These are phyloP conservation scores for Xylaria bambusicola DNA, from an alignment of 495 filamentous ascomycete species.

Conservation along the genomic window DNA sequence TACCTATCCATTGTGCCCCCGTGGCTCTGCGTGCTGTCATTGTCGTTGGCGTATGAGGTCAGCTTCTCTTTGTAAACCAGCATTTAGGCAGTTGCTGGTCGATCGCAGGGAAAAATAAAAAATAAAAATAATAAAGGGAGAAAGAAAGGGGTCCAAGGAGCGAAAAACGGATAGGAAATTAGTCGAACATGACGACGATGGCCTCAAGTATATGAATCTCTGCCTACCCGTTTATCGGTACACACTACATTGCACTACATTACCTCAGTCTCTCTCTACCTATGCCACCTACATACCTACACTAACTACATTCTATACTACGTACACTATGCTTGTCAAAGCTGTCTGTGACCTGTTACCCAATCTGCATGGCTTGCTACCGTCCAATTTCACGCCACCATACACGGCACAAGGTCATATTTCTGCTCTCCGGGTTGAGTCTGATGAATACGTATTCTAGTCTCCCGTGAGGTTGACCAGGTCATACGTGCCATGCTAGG, in stretches of 20 bases:
- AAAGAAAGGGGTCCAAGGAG: neutral
- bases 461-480: conserved; percentile 13
- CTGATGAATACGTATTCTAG: conserved; percentile 14
- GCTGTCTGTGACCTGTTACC: conserved; percentile 23
- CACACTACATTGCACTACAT: neutral
- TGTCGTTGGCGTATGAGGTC: too few species aligned
- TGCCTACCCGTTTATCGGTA: neutral
- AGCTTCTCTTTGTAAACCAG: neutral
- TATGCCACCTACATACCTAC: neutral
- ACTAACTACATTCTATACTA: too few species aligned
- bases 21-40: conserved; percentile 3
- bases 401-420: conserved; percentile 10
- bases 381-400: conserved; percentile 9
- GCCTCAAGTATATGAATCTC: neutral
- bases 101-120: neutral
- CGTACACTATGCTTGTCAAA: too few species aligned
- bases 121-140: neutral
- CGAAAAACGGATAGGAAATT: neutral
- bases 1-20: conserved; percentile 12
- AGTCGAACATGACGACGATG: neutral
- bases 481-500: conserved; percentile 12
- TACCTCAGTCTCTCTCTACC: too few species aligned
- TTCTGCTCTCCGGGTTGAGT: conserved; percentile 5
- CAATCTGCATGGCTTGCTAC: conserved; percentile 10
- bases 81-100: neutral